Evolutionary conservation across 441 rosid species (phyloP), one percentile per base, ranked within the genome.

Genomic region (Erodium chrysanthum): DNA sequence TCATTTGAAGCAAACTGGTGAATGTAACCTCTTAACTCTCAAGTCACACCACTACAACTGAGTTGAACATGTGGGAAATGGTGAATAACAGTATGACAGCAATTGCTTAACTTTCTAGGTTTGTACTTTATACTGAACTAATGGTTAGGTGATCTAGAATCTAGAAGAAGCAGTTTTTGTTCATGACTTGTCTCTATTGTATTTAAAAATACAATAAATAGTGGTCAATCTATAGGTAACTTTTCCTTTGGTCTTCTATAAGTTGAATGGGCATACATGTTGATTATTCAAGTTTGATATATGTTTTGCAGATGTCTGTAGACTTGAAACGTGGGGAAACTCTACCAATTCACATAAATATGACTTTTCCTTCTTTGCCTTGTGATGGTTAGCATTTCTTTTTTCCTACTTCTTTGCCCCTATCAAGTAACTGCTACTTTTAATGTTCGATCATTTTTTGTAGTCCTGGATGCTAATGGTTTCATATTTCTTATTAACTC

Each of bases 321-420:
- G 99, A 94, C 81, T 80, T 91, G 84, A 91, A 85, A 79, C 96
- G 97, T n/a, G 97, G 99, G 50, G 96, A 94, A 82, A 89, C 90
- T 33, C 99, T 94, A 75, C 99, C 97, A 21, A 88, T 94, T 81
- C 92, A 94, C 81, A 84, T 94, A 73, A 94, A 94, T 77, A 82
- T 94, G 84, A 91, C 97, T 8, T 91, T 94, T 79, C 99, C 99
- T 63, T 86, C 99, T 66, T 75, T 94, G 71, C 97, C 99, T 62
- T 94, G 99, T 79, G 96, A 91, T 83, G 99, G 99, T 94, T 68
- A 60, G 89, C 71, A 35, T 50, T 35, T 42, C n/a, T 18, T 18
- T 59, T 69, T 48, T 35, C 9, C 61, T 20, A 56, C 40, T 5
- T 33, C 40, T 33, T 33, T 56, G 10, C 14, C 62, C 29, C 23